phyloP scores from a whole-genome alignment of 2,329 filamentous ascomycete genomes.

The Alternaria sp. region DNA sequence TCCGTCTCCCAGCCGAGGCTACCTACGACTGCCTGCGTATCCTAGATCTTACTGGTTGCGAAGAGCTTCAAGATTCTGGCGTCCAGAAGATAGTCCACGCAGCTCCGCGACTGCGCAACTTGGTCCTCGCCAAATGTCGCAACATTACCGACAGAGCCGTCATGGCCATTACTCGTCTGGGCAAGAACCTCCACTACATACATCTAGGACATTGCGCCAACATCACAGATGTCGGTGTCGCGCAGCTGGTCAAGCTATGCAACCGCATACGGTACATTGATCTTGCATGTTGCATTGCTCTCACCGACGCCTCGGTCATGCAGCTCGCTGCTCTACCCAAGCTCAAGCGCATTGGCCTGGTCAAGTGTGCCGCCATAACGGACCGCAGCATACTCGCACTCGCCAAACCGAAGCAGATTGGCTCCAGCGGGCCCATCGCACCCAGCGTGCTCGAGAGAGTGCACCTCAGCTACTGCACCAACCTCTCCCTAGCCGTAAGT shows the following conservation, averaged over 20 bases:
- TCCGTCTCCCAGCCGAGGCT: constrained; percentile 71
- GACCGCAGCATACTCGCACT: constrained; percentile 86
- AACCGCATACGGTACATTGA: constrained; percentile 98
- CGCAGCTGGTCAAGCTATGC: constrained; percentile 80
- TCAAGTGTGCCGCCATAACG: constrained; percentile 91
- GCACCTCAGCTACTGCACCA: constrained; percentile 92
- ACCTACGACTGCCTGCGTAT: constrained; percentile 89
- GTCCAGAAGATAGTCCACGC: constrained; percentile 86
- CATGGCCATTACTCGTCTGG: constrained; percentile 82
- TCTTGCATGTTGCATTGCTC: constrained; percentile 86
- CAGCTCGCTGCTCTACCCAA: constrained; percentile 88
- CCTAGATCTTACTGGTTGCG: constrained; percentile 89
- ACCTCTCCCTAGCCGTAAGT: constrained; percentile 78
- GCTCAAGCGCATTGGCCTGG: constrained; percentile 89
- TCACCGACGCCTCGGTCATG: constrained; percentile 87
- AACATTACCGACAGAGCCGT: constrained; percentile 91
- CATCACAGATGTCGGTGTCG: constrained; percentile 89
- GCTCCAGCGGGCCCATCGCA: constrained; percentile 62
- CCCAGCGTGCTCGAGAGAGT: constrained; percentile 84
- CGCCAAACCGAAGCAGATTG: constrained; percentile 67
- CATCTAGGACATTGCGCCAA: constrained; percentile 92
- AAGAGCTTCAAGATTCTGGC: constrained; percentile 81
- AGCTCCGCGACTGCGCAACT: constrained; percentile 86
- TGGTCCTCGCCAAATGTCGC: constrained; percentile 92
- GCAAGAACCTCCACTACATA: constrained; percentile 96